These are phyloP conservation scores for Stereocaulon alpinum DNA, from an alignment of 495 filamentous ascomycete genomes.

Conservation along the genomic window DNA sequence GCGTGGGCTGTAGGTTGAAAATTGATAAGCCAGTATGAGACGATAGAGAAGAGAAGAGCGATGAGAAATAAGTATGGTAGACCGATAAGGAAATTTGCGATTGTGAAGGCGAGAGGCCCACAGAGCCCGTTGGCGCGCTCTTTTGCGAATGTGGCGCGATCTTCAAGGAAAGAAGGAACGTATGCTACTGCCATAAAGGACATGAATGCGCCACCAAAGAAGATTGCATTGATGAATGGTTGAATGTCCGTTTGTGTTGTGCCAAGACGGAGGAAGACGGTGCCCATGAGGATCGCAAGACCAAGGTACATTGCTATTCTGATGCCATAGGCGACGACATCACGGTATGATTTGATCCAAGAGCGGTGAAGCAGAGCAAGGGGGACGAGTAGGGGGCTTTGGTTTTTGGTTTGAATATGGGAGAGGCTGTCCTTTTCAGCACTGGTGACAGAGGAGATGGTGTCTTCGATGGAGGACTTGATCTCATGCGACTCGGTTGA, in stretches of 20 bases:
- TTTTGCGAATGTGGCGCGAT: constrained; percentile 60
- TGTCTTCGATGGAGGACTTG: not conserved
- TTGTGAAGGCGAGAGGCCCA: constrained; percentile 56
- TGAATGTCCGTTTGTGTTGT: constrained; percentile 58
- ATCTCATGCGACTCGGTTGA: not conserved
- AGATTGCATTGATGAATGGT: constrained; percentile 70
- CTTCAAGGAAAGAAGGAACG: constrained; percentile 72
- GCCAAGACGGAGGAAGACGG: constrained; percentile 64
- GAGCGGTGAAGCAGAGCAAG: constrained; percentile 54
- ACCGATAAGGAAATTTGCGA: constrained; percentile 74
- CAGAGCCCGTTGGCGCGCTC: constrained; percentile 76
- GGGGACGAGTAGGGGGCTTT: constrained; percentile 23
- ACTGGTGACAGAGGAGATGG: not conserved
- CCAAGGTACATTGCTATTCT: constrained; percentile 74
- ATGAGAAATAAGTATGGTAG: constrained; percentile 72
- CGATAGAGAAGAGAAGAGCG: constrained; percentile 57
- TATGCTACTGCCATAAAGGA: constrained; percentile 87
- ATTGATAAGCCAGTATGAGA: constrained; percentile 72
- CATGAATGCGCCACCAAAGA: constrained; percentile 80
- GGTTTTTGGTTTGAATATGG: not conserved
- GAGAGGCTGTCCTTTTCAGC: constrained; percentile 4
- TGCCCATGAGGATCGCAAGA: constrained; percentile 79
- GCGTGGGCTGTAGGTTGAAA: constrained; percentile 53
- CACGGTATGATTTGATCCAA: constrained; percentile 71
- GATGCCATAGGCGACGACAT: constrained; percentile 74